Conservation (phyloP, 345 rosid genomes). For the Sisymbrium irio region DNA sequence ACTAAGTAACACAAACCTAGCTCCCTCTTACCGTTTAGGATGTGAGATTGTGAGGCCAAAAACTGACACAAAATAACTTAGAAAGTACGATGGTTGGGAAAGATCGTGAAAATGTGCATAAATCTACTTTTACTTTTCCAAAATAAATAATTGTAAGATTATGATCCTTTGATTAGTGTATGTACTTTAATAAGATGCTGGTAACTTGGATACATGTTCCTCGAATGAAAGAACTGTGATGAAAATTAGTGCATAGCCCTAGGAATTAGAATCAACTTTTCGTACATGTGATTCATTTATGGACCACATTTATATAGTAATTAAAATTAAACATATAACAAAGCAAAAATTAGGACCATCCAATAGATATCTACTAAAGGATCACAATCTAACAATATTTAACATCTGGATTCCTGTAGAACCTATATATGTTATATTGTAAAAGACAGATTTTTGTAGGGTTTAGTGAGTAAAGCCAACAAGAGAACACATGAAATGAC, state of each 20-base stretch:
- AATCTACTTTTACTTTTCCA: constrained; percentile 6
- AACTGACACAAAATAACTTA: not conserved
- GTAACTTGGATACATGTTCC: constrained; percentile 31
- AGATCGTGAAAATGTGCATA: constrained; percentile 16
- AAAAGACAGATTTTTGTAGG: constrained; percentile 6
- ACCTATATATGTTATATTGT: not conserved
- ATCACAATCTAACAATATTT: no score
- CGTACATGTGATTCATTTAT: constrained; percentile 20
- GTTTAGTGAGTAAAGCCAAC: not conserved
- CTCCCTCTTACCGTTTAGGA: not conserved
- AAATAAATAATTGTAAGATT: constrained; percentile 9
- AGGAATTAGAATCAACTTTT: constrained; percentile 22
- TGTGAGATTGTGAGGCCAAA: constrained; percentile 11
- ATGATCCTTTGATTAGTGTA: constrained; percentile 17
- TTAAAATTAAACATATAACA: not conserved
- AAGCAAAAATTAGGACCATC: constrained; percentile 21
- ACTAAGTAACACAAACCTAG: no score
- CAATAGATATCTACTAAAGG: not conserved
- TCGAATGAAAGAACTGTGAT: constrained; percentile 21
- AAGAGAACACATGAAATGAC: constrained; percentile 14
- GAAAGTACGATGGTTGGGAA: constrained; percentile 3
- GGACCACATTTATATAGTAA: constrained; percentile 10
- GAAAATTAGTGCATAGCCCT: constrained; percentile 15
- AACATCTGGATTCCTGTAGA: constrained; percentile 8
- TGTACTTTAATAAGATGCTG: constrained; percentile 26